Percentiles rank a stretch among this genome's conserved stretches.
These are phyloP conservation scores for Hyaloscypha variabilis DNA, from an alignment of 495 filamentous ascomycete genomes.

Conservation along the genomic window DNA sequence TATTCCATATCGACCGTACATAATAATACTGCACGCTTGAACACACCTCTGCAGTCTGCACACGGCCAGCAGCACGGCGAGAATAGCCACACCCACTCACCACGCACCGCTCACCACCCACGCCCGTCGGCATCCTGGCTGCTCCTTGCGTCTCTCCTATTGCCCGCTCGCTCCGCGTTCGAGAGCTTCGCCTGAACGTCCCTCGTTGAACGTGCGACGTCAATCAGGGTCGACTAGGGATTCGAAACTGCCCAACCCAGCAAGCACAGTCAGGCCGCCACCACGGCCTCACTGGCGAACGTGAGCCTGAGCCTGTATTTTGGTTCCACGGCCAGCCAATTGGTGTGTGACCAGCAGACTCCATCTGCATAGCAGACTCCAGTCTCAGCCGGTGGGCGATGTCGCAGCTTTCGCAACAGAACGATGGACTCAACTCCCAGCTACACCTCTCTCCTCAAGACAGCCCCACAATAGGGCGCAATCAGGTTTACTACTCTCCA, in stretches of 20 bases:
- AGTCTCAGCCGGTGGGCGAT: constrained; percentile 30
- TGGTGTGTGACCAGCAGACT: constrained; percentile 5
- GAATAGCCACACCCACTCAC: neutral
- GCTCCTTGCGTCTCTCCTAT: neutral
- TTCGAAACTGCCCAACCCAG: constrained; percentile 29
- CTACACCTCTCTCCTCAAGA: constrained; percentile 26
- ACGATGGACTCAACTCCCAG: constrained; percentile 30
- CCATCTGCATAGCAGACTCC: constrained; percentile 23
- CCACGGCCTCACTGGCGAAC: constrained; percentile 18
- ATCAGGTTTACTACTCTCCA: constrained; percentile 25
- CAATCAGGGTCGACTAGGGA: constrained; percentile 25
- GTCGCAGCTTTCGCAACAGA: constrained; percentile 35
- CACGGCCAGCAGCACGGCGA: neutral
- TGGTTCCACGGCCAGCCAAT: constrained; percentile 23
- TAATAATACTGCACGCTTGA: constrained; percentile 16
- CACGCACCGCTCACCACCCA: too few relatives aligned
- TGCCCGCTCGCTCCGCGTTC: constrained; percentile 24
- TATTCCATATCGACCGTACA: neutral
- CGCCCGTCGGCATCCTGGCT: neutral
- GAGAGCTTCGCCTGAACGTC: constrained; percentile 31
- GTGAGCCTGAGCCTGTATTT: constrained; percentile 12
- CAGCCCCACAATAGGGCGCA: constrained; percentile 33
- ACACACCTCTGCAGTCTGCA: constrained; percentile 1
- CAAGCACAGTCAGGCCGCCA: constrained; percentile 25
- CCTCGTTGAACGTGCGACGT: constrained; percentile 32